Percentiles rank a stretch among this genome's conserved stretches.
Conservation (phyloP, 495 filamentous ascomycete species). For the Trichoderma asperelloides region DNA sequence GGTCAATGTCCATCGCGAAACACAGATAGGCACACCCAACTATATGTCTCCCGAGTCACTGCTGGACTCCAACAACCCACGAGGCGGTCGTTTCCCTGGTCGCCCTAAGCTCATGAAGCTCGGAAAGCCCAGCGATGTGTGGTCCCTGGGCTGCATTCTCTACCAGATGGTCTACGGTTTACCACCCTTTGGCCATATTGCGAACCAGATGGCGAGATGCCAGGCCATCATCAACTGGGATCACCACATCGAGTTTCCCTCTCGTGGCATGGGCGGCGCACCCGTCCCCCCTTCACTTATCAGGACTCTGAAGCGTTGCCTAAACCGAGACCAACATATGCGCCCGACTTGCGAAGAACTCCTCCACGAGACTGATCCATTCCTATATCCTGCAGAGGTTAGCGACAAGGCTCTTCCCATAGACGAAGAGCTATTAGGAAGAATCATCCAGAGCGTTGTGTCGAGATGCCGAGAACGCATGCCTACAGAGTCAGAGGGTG, state of each 20-base stretch:
- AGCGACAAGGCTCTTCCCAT: conserved; percentile 59
- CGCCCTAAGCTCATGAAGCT: conserved; percentile 80
- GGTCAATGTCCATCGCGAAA: conserved; percentile 93
- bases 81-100: conserved; percentile 44
- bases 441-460: conserved; percentile 70
- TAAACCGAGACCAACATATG: conserved; percentile 66
- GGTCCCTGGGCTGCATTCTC: conserved; percentile 91
- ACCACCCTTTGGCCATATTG: conserved; percentile 86
- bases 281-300: conserved; percentile 62
- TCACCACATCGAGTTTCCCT: conserved; percentile 74
- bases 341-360: conserved; percentile 74
- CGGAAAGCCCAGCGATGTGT: conserved; percentile 91
- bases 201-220: conserved; percentile 63
- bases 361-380: conserved; percentile 61
- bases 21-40: conserved; percentile 90
- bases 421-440: conserved; percentile 63
- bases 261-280: conserved; percentile 62
- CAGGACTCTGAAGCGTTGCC: conserved; percentile 65
- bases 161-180: conserved; percentile 96
- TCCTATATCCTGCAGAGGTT: conserved; percentile 63
- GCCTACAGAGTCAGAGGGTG: conserved; percentile 59
- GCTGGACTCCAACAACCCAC: conserved; percentile 65
- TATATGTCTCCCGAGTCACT: conserved; percentile 97
- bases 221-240: conserved; percentile 84
- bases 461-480: conserved; percentile 60